These are phyloP conservation scores for Rubia occidens DNA, from an alignment of 305 asterid genomes.

Conservation along the genomic window DNA sequence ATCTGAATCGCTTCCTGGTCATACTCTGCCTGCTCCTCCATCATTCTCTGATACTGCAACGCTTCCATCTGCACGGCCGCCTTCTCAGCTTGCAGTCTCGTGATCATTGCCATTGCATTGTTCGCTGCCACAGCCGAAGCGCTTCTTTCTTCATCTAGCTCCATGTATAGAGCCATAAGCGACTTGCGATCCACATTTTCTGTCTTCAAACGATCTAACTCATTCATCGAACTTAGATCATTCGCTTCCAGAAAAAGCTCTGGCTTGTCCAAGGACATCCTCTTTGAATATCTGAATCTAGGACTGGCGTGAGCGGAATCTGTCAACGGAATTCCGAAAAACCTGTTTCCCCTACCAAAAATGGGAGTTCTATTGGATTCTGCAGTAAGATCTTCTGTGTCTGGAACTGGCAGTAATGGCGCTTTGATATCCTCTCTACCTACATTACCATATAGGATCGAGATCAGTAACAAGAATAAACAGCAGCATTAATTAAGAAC, in stretches of 20 bases:
- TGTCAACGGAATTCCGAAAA: conserved; percentile 46
- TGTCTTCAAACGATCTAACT: conserved; percentile 41
- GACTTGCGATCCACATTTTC: conserved; percentile 59
- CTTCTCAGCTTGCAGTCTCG: conserved; percentile 83
- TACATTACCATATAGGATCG: conserved; percentile 10
- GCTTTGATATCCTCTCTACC: conserved; percentile 45
- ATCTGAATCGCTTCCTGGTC: conserved; percentile 78
- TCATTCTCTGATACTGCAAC: conserved; percentile 86
- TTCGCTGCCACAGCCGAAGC: conserved; percentile 91
- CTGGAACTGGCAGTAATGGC: conserved; percentile 37
- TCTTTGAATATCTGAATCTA: conserved; percentile 29
- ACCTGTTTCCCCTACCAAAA: conserved; percentile 41
- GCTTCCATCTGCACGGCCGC: conserved; percentile 99
- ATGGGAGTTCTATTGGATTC: conserved; percentile 45
- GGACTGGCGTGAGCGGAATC: conserved; percentile 76
- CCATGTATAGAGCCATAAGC: conserved; percentile 63
- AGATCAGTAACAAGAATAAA: background rate
- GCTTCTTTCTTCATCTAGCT: conserved; percentile 88
- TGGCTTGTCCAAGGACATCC: conserved; percentile 25
- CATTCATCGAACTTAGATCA: conserved; percentile 30
- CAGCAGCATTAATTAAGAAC: no score
- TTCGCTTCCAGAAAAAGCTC: conserved; percentile 31
- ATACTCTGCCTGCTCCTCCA: conserved; percentile 93
- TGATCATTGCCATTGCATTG: conserved; percentile 99
- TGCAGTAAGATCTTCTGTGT: conserved; percentile 38